A percentile compares a stretch with the other conserved stretches of the same genome.
phyloP scores from a whole-genome alignment of 345 rosid species.

The Triadica sebifera region DNA sequence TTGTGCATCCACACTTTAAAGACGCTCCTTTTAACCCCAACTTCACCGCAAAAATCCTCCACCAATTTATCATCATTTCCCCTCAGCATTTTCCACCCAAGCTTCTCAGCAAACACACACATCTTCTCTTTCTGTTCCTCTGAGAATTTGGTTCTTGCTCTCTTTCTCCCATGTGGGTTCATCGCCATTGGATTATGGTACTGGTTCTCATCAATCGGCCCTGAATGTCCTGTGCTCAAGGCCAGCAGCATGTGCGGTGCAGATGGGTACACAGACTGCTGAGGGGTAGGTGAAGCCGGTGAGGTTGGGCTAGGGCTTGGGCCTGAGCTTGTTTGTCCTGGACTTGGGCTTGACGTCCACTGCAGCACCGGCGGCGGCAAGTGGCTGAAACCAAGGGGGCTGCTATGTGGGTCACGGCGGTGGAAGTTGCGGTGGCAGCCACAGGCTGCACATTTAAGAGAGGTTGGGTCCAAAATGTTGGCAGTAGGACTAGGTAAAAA shows the following conservation, averaged over 20 bases:
- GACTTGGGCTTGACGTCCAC: constrained; percentile 39
- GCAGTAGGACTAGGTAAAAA: constrained; percentile 54
- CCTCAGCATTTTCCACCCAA: constrained; percentile 71
- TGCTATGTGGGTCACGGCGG: constrained; percentile 50
- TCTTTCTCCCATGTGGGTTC: constrained; percentile 40
- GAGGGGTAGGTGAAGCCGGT: constrained; percentile 60
- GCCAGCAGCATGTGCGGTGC: constrained; percentile 60
- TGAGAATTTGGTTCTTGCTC: constrained; percentile 69
- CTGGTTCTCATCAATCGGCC: constrained; percentile 34
- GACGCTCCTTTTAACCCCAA: constrained; percentile 64
- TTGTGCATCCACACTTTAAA: constrained; percentile 89
- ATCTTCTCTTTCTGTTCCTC: constrained; percentile 67
- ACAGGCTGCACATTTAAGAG: constrained; percentile 75
- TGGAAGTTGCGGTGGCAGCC: constrained; percentile 96
- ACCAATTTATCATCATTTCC: constrained; percentile 44
- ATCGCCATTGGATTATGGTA: constrained; percentile 16
- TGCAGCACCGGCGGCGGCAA: constrained; percentile 10
- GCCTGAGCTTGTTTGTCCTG: constrained; percentile 28
- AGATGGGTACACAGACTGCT: constrained; percentile 54
- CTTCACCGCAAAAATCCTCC: constrained; percentile 53
- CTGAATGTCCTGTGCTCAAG: constrained; percentile 42
- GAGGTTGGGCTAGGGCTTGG: constrained; percentile 36
- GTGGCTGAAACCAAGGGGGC: background rate
- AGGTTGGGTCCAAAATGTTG: constrained; percentile 40
- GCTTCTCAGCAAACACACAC: constrained; percentile 58